Base-by-base conservation (phyloP, 1,139 yeast species). In the Hansenula lynferdii region DNA sequence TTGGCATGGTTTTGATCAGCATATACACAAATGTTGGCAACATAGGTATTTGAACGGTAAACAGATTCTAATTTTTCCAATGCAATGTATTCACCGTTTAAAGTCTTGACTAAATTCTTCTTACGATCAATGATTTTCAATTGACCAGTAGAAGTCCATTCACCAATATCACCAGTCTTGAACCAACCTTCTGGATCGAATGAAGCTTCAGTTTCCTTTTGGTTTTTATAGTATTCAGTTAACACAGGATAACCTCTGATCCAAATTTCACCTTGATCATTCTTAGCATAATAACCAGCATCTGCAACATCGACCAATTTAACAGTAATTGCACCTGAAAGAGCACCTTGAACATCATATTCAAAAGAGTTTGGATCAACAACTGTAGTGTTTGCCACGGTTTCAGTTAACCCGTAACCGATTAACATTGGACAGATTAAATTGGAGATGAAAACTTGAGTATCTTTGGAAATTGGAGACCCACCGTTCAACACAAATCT, bases 381-480 rank as follows among this genome's bases (percentile, higher is more conserved):
- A 51, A 94, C 74, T 34, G 87, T 68, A 21, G 94, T 76, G 64
- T 85, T 89, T 35, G 98, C 99, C 53, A 85, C 83, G 15, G 97
- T 87, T 68, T 94, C 99, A 28, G 99, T 94, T 54, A 92, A 75
- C 45, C 99, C 99, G 62, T 94, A 94, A 45, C 99, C 99, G 56
- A 90, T 72, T 57, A 92, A 74, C 85, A 90, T 77, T 44, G 97
- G 96, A 37, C 90, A 85, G 50, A 92, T 67, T 44, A 87, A 72
- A 36, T 75, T 85, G 33, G 86, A 61, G 51, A 92, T 72, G 61
- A 92, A 92, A 16, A 42, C 14, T 39, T 53, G 97, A n/a, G 97
- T 92, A 48, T 85, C 94, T 43, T 59, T 61, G 14, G 96, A 83
- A 44, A 92, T 70, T 39, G 97, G 90, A 15, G 97, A 87, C 43